phyloP scores from a whole-genome alignment of 148 eudicot genomes.

The Fagopyrum tataricum region DNA sequence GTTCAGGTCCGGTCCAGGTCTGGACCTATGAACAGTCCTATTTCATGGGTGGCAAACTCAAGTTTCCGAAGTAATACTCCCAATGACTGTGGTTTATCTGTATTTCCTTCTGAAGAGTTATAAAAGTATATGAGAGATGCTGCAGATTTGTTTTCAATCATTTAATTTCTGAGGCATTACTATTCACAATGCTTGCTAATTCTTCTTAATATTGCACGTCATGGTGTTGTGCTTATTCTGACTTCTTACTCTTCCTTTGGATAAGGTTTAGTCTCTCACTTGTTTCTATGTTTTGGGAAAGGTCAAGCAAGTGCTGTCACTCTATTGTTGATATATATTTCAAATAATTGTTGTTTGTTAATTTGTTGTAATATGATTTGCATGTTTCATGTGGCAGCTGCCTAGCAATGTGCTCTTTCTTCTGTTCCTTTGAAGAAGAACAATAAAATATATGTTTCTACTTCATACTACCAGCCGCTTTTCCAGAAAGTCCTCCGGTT shows the following conservation, averaged over 20 bases:
- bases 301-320: not conserved
- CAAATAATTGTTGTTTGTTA: not conserved
- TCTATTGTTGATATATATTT: not conserved
- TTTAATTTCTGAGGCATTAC: not conserved
- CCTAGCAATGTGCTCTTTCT: constrained; percentile 7
- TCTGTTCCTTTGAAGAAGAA: not conserved
- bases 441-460: constrained; percentile 29
- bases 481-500: constrained; percentile 12
- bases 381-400: constrained; percentile 9
- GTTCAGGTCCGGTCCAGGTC: no score
- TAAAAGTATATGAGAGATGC: not conserved
- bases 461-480: constrained; percentile 16
- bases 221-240: not conserved
- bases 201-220: not conserved
- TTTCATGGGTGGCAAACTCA: no score
- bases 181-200: not conserved
- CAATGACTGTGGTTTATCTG: no score
- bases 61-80: no score
- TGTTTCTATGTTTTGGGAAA: not conserved
- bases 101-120: no score
- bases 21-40: no score
- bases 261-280: not conserved
- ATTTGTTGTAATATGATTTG: not conserved
- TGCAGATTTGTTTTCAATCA: not conserved
- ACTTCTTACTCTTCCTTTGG: not conserved